These are phyloP conservation scores for Musa beccarii DNA, from an alignment of 176 grass and related monocot genomes.

Conservation along the genomic window DNA sequence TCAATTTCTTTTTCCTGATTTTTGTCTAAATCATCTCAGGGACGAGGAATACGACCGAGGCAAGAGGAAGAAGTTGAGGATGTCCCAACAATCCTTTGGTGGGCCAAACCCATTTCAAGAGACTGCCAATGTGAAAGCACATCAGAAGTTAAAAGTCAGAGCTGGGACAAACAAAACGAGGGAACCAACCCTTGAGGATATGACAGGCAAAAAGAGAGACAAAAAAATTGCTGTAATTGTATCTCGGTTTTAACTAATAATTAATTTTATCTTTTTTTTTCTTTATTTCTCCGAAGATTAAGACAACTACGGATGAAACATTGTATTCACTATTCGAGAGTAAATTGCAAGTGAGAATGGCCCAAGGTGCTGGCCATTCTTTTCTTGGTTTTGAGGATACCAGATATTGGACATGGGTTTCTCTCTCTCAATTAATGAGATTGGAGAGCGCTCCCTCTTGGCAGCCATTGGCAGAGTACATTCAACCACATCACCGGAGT, in stretches of 20 bases:
- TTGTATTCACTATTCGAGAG: no score
- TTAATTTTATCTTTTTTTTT: no score
- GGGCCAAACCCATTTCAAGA: conserved; percentile 65
- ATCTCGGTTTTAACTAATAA: conserved; percentile 5
- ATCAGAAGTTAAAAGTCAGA: conserved; percentile 37
- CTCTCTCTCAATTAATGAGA: no score
- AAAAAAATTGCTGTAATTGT: conserved; percentile 1
- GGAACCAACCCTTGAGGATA: conserved; percentile 45
- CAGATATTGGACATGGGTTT: no score
- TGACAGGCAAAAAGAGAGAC: conserved; percentile 7
- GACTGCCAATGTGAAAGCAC: conserved; percentile 30
- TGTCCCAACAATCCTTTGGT: conserved; percentile 19
- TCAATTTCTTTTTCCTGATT: not conserved
- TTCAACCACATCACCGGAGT: no score
- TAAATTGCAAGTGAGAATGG: no score
- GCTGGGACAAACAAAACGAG: conserved; percentile 18
- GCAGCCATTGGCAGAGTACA: no score
- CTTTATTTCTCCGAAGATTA: no score
- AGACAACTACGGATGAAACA: no score
- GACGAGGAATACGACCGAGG: conserved; percentile 59
- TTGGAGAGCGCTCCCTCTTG: no score
- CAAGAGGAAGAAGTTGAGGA: conserved; percentile 59
- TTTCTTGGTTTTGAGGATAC: no score
- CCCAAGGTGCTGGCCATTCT: no score
- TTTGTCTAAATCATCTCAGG: conserved; percentile 26